phyloP scores from a whole-genome alignment of 1,284 basidiomycete species.

The Coniophora puteana region DNA sequence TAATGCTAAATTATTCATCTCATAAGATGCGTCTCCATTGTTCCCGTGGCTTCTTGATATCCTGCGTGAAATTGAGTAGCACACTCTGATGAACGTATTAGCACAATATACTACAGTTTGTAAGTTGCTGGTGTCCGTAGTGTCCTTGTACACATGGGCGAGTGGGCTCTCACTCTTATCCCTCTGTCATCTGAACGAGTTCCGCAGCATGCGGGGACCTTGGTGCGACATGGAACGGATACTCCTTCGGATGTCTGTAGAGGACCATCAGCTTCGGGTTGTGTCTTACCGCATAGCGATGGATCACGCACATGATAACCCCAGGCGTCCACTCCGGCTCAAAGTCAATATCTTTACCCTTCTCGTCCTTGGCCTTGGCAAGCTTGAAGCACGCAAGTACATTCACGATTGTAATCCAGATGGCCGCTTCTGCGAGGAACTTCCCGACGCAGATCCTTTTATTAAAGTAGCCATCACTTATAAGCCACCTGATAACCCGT shows the following conservation, averaged over 20 bases:
- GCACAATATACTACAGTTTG: too few relatives aligned
- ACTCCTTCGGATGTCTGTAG: constrained; percentile 15
- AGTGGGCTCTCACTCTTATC: too few relatives aligned
- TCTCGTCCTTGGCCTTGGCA: constrained; percentile 28
- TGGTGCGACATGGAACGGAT: constrained; percentile 24
- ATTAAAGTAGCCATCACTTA: not conserved
- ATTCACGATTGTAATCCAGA: constrained; percentile 43
- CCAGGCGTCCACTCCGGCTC: constrained; percentile 47
- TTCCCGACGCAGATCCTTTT: constrained; percentile 42
- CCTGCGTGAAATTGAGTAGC: too few relatives aligned
- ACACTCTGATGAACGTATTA: too few relatives aligned
- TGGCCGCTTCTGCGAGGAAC: constrained; percentile 35
- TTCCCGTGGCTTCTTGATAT: too few relatives aligned
- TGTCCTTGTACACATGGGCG: too few relatives aligned
- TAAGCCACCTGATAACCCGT: not conserved
- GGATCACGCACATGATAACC: constrained; percentile 42
- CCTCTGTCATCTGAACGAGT: constrained; percentile 17
- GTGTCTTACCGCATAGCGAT: not conserved
- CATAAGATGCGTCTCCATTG: too few relatives aligned
- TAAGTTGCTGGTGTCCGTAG: too few relatives aligned
- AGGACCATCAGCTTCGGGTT: not conserved
- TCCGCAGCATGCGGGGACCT: constrained; percentile 16
- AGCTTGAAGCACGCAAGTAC: constrained; percentile 37
- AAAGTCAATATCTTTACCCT: constrained; percentile 23
- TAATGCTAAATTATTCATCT: too few relatives aligned